Base-by-base conservation (phyloP, 2,329 filamentous ascomycete species). In the Dothistroma septosporum region DNA sequence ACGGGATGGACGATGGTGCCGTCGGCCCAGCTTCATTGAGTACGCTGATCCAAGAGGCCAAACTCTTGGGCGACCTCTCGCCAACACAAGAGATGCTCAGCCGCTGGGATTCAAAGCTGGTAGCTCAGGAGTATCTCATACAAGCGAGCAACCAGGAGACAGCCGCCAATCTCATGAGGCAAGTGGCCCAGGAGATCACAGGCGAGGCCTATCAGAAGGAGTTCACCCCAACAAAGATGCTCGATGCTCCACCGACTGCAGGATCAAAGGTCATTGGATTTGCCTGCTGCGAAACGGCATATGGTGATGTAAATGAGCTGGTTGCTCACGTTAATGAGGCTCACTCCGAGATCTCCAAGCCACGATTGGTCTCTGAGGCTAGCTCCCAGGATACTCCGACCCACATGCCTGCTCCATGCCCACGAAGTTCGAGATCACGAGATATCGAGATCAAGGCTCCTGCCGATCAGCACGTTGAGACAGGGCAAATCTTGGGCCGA, bases 271-370 rank as follows among this genome's bases (percentile, higher is more conserved):
- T 53, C 4, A 19, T 55, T 24, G 50, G 37, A 10, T 62, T 58
- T 46, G 59, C 58, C 4, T 65, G 63, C 55, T 65, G 63, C 31
- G 58, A 44, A 2, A 47, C 22, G 14, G 46, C 22, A 11, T 59
- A 47, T 31, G 41, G 32, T 22, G 35, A 55, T n/a, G 1, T 63
- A 14, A 33, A 44, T 4, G 58, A 57, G 35, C 22, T 65, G 53
- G 5, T 57, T 14, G 53, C 44, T 19, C 63, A 65, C 28, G 57
- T 65, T 4, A 44, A 63, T 14, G 35, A 32, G n/a, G 35, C 31
- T 22, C 63, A 65, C 31, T 10, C 46, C 12, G 37, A 58, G n/a
- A n/a, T 49, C 12, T 16, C 31, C 21, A 50, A 55, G 21, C 50
- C 31, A n/a, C 11, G 24, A 32, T 19, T 21, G 8, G 55, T 11